A percentile compares a stretch with the other conserved stretches of the same genome.
Evolutionary conservation across 768 basidiomycete genomes (phyloP).

Genomic region (Phylloporus rhodoxanthus): DNA sequence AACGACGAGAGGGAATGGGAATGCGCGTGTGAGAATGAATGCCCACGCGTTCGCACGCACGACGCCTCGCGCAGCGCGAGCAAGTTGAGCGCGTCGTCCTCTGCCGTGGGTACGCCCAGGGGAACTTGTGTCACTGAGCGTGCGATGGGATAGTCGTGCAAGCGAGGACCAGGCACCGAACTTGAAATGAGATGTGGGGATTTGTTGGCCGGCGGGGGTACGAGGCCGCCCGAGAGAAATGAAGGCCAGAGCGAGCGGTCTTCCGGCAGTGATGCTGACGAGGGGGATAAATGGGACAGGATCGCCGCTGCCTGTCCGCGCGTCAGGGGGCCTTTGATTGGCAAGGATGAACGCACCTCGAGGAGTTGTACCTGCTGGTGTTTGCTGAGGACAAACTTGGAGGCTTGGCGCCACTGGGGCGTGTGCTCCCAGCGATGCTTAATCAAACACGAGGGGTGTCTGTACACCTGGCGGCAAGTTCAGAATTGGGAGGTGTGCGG

Average conservation of each 20-base stretch:
- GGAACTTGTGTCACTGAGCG: too few relatives aligned
- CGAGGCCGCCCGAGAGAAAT: conserved; percentile 65
- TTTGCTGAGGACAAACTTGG: conserved; percentile 86
- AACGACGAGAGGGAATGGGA: conserved; percentile 4
- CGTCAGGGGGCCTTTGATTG: too few relatives aligned
- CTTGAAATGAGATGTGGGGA: conserved; percentile 36
- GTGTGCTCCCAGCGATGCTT: conserved; percentile 99
- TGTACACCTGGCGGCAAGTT: conserved; percentile 53
- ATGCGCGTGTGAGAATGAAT: not conserved
- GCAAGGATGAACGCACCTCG: conserved; percentile 46
- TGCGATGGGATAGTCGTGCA: conserved; percentile 53
- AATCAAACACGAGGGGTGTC: conserved; percentile 90
- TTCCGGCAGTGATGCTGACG: conserved; percentile 73
- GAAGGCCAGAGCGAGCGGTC: conserved; percentile 92
- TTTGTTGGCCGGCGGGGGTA: conserved; percentile 45
- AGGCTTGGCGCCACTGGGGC: conserved; percentile 91
- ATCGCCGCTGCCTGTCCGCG: conserved; percentile 79
- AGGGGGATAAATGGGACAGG: conserved; percentile 76
- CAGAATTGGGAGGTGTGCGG: too few relatives aligned
- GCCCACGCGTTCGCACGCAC: not conserved
- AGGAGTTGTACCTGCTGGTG: conserved; percentile 97
- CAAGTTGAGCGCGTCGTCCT: conserved; percentile 25
- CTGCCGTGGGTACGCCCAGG: conserved; percentile 2
- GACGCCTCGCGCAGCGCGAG: conserved; percentile 16
- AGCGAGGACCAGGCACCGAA: conserved; percentile 47